phyloP scores from a whole-genome alignment of 73 alveolate species.

The Paramecium octaurelia region DNA sequence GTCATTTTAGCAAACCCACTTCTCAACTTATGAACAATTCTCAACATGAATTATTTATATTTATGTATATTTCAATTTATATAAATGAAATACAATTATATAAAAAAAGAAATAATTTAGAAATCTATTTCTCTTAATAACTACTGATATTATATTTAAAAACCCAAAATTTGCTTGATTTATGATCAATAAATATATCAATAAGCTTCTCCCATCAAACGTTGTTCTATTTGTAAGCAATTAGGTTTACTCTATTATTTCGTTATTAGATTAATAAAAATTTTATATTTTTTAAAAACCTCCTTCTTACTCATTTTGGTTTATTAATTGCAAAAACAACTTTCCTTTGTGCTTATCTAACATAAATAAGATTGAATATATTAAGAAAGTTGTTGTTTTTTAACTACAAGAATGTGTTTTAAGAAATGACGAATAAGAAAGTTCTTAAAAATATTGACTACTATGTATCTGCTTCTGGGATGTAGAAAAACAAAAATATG shows the following conservation, averaged over 20 bases:
- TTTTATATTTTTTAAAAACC: background rate
- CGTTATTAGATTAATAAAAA: background rate
- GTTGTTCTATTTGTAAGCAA: background rate
- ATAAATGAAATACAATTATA: background rate
- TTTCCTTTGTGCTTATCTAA: background rate
- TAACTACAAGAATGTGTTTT: background rate
- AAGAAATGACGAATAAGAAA: background rate
- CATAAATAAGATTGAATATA: background rate
- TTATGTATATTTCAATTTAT: background rate
- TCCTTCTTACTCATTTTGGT: background rate
- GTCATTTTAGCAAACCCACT: conserved; percentile 55
- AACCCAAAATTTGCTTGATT: background rate
- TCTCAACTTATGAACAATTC: background rate
- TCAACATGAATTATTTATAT: background rate
- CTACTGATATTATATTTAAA: background rate
- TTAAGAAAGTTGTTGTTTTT: background rate
- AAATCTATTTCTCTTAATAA: background rate
- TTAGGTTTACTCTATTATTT: background rate
- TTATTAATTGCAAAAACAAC: background rate
- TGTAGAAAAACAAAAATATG: background rate
- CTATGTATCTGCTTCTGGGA: background rate
- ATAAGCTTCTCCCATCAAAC: background rate
- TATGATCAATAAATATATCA: background rate
- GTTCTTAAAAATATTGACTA: background rate
- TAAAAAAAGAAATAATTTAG: background rate